phyloP scores from a whole-genome alignment of 257 asterid species.

The Ehretia macrophylla region DNA sequence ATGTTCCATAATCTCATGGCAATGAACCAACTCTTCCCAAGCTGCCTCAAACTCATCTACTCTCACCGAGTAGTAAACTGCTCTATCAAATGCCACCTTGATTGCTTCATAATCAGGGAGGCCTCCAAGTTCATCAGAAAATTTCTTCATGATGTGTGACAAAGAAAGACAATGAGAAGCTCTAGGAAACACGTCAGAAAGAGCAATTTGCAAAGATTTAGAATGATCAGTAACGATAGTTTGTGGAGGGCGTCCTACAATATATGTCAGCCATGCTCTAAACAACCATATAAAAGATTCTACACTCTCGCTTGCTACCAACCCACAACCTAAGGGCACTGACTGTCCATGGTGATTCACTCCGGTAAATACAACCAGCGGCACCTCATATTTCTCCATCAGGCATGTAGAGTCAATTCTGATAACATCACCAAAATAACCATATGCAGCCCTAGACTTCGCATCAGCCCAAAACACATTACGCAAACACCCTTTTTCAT shows the following conservation, averaged over 20 bases:
- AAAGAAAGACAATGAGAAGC: slow-evolving; percentile 46
- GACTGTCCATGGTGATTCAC: slow-evolving; percentile 54
- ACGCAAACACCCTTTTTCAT: slow-evolving; percentile 45
- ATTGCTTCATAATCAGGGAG: slow-evolving; percentile 30
- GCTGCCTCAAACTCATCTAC: slow-evolving; percentile 49
- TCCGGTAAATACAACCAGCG: slow-evolving; percentile 46
- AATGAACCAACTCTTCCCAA: slow-evolving; percentile 42
- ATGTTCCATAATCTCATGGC: slow-evolving; percentile 25
- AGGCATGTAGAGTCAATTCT: slow-evolving; percentile 35
- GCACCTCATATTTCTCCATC: slow-evolving; percentile 40
- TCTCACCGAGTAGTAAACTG: slow-evolving; percentile 31
- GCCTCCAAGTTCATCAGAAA: slow-evolving; percentile 21
- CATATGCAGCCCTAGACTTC: slow-evolving; percentile 42
- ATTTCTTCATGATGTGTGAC: slow-evolving; percentile 29
- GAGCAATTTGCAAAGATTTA: slow-evolving; percentile 41
- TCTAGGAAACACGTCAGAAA: slow-evolving; percentile 49
- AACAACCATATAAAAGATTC: slow-evolving; percentile 56
- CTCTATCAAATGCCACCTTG: slow-evolving; percentile 22
- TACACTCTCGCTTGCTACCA: slow-evolving; percentile 34
- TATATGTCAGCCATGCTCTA: slow-evolving; percentile 61
- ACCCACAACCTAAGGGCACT: slow-evolving; percentile 53
- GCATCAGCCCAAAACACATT: slow-evolving; percentile 59
- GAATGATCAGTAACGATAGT: slow-evolving; percentile 29
- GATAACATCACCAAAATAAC: slow-evolving; percentile 48
- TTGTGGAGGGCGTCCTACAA: slow-evolving; percentile 56